These are phyloP conservation scores for Babesia gibsoni DNA, from an alignment of 169 alveolate genomes.

Conservation along the genomic window DNA sequence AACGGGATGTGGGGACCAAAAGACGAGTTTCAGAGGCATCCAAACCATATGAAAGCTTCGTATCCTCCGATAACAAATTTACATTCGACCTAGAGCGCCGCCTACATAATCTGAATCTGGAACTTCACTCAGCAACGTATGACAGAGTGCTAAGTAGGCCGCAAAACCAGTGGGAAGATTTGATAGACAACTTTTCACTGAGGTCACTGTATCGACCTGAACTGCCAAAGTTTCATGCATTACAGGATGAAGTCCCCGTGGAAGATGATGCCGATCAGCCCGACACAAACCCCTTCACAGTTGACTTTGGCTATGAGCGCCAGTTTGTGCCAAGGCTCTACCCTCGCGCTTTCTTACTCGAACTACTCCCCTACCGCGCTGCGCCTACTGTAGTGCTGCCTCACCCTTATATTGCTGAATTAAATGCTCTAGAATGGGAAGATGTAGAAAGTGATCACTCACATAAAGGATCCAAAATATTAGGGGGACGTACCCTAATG, in stretches of 20 bases:
- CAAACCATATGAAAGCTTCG: neutral
- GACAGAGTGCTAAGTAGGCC: constrained; percentile 21
- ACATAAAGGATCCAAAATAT: constrained; percentile 39
- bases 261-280: constrained; percentile 4
- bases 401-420: constrained; percentile 55
- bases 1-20: neutral
- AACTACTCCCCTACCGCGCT: neutral
- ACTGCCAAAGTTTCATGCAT: constrained; percentile 28
- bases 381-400: neutral
- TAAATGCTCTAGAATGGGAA: constrained; percentile 58
- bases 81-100: neutral
- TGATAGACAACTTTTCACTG: constrained; percentile 48
- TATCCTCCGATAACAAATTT: neutral
- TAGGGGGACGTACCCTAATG: constrained; percentile 49
- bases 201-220: neutral
- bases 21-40: neutral
- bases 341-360: constrained; percentile 10
- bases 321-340: constrained; percentile 32
- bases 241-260: constrained; percentile 13
- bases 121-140: constrained; percentile 8
- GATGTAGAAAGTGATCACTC: constrained; percentile 1
- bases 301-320: constrained; percentile 6
- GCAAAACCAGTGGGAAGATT: constrained; percentile 39
- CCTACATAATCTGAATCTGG: constrained; percentile 2
- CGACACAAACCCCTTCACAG: neutral